Evolutionary conservation across 192 early-diverging fungal genomes (phyloP).

Genomic region (Backusella australiensis): DNA sequence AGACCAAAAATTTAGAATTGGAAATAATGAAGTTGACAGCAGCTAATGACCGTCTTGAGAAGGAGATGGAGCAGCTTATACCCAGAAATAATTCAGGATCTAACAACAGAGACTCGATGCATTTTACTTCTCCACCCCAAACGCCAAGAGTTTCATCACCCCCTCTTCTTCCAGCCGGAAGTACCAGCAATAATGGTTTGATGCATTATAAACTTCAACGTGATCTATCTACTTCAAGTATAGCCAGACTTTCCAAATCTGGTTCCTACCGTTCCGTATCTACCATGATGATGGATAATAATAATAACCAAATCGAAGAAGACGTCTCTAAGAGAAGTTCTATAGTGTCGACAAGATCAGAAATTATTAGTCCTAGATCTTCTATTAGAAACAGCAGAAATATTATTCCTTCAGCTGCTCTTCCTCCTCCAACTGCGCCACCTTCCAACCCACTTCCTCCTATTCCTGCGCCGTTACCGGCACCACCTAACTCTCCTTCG

Average conservation of each 20-base stretch:
- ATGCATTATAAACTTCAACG: constrained; percentile 20
- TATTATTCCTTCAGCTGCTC: not conserved
- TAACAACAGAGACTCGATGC: not conserved
- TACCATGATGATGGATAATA: not conserved
- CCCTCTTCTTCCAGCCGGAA: not conserved
- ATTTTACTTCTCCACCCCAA: constrained; percentile 21
- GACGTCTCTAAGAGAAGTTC: not conserved
- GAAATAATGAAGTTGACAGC: constrained; percentile 31
- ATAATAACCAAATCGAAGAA: not conserved
- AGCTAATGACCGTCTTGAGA: constrained; percentile 38
- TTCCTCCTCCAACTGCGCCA: constrained; percentile 32
- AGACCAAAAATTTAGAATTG: constrained; percentile 28
- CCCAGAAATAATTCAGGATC: constrained; percentile 14
- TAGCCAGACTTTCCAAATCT: constrained; percentile 17
- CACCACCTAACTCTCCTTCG: constrained; percentile 16
- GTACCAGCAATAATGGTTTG: not conserved
- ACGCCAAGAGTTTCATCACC: constrained; percentile 20
- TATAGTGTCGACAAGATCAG: constrained; percentile 7
- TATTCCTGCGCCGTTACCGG: constrained; percentile 19
- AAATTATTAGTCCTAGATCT: not conserved
- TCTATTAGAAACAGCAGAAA: constrained; percentile 2
- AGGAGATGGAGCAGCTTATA: constrained; percentile 38
- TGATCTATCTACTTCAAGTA: constrained; percentile 8
- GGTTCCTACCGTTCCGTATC: constrained; percentile 19
- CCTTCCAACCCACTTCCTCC: constrained; percentile 32